phyloP scores from a whole-genome alignment of 2,329 filamentous ascomycete species.

The Cladophialophora psammophila region DNA sequence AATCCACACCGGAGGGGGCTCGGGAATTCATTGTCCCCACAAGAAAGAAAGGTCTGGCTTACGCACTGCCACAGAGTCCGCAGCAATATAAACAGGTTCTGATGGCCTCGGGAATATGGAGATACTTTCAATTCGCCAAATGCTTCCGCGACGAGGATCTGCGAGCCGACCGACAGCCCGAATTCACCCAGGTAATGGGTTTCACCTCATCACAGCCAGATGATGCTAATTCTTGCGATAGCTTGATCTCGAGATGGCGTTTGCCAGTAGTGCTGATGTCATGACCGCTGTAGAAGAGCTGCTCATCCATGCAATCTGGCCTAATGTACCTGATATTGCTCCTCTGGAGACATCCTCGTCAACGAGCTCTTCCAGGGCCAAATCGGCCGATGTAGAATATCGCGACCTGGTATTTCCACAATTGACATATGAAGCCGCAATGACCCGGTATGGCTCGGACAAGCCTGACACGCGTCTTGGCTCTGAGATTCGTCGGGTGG shows the following conservation, averaged over 20 bases:
- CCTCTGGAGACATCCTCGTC: constrained; percentile 28
- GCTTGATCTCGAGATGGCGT: constrained; percentile 94
- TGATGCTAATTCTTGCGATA: constrained; percentile 47
- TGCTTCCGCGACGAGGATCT: constrained; percentile 97
- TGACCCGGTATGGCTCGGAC: constrained; percentile 82
- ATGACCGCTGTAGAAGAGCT: constrained; percentile 62
- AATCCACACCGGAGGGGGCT: constrained; percentile 94
- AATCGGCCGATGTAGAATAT: constrained; percentile 28
- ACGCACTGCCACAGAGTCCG: constrained; percentile 92
- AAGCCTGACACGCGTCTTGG: constrained; percentile 88
- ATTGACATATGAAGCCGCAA: constrained; percentile 74
- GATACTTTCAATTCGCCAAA: constrained; percentile 90
- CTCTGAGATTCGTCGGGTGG: constrained; percentile 71
- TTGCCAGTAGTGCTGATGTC: constrained; percentile 74
- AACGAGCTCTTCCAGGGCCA: constrained; percentile 38
- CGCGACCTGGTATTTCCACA: constrained; percentile 14
- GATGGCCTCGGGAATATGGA: constrained; percentile 84
- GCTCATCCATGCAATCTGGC: constrained; percentile 34
- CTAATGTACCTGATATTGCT: constrained; percentile 28
- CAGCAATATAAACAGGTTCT: constrained; percentile 99
- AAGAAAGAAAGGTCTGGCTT: constrained; percentile 75
- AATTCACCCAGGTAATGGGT: constrained; percentile 83
- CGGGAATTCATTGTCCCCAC: constrained; percentile 94
- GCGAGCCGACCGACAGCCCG: constrained; percentile 89
- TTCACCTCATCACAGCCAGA: not conserved